Base-by-base conservation (phyloP, 2,329 filamentous ascomycete genomes). In the Lecanicillium sp. region DNA sequence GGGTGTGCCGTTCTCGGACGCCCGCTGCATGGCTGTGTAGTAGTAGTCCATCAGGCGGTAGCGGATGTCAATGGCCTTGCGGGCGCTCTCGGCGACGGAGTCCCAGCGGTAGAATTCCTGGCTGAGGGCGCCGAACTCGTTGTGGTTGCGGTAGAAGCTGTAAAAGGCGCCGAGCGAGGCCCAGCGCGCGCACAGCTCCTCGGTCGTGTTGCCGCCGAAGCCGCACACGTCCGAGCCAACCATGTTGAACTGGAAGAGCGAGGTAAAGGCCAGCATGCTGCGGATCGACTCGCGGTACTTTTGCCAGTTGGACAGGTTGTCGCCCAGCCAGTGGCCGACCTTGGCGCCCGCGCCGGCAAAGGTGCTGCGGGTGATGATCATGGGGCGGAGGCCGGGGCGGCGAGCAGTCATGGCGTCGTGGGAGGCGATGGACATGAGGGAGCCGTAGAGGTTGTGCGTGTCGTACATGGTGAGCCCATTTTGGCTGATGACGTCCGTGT, bases 341-440 rank as follows among this genome's bases (percentile, higher is more conserved):
- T 74, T 83, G 55, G 77, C 78, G 2, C 87, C 87, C 1, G 77
- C 77, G 3, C 87, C 86, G 9, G 84, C 72, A 52, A 90, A 92
- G 1, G 86, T 92, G 29, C 81, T 86, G 13, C 87, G 79, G 0
- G 83, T 84, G 51, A 94, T 87, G 53, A 94, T 84, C 60, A 94
- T 86, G 1, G 87, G 87, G 0, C 87, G 78, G 56, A 84, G 84
- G 12, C 64, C 68, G 0, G 82, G 77, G 43, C 77, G 76, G 14
- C 85, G 67, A 3, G 67, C 57, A 3, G 81, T 64, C 22, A 92
- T 73, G 41, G 78, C 84, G 33, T 81, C 64, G 54, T 87, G 87
- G 0, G 87, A 92, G 9, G 84, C 83, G 43, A 84, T 83, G 41
- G 87, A 67, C 47, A 89, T 84, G 55, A 82, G 78, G 50, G 84